Evolutionary conservation across 2,329 filamentous ascomycete species (phyloP).

Genomic region (Alternaria solani): DNA sequence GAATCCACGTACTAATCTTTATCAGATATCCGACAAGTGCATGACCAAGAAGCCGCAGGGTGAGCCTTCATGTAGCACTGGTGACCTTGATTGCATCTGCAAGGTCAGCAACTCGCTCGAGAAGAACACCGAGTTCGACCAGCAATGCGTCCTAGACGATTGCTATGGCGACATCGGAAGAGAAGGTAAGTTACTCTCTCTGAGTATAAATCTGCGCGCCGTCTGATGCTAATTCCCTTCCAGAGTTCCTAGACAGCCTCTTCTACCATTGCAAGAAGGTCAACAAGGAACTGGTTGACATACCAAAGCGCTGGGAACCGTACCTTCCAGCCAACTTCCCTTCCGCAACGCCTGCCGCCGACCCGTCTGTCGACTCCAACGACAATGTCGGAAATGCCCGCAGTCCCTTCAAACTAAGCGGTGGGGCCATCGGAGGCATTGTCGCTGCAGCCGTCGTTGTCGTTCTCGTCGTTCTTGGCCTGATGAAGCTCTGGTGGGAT

Average conservation of each 20-base stretch:
- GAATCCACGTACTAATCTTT: background rate
- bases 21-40: conserved; percentile 22
- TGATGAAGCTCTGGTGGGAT: conserved; percentile 12
- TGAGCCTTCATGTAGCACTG: conserved; percentile 7
- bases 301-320: conserved; percentile 21
- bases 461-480: background rate
- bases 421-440: background rate
- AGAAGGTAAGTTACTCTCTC: conserved; percentile 6
- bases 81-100: conserved; percentile 29
- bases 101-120: conserved; percentile 20
- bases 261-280: conserved; percentile 15
- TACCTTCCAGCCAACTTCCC: conserved; percentile 13
- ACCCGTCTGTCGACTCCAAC: background rate
- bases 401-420: background rate
- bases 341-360: background rate
- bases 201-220: background rate
- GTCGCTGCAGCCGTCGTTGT: background rate
- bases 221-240: background rate
- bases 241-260: conserved; percentile 24
- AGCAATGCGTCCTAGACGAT: conserved; percentile 21
- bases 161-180: conserved; percentile 19
- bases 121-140: conserved; percentile 21
- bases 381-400: background rate
- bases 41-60: conserved; percentile 9
- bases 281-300: conserved; percentile 10